Percentiles rank a stretch among this genome's conserved stretches.
Conservation (phyloP, 441 rosid species). For the Syzygium syzygioides region DNA sequence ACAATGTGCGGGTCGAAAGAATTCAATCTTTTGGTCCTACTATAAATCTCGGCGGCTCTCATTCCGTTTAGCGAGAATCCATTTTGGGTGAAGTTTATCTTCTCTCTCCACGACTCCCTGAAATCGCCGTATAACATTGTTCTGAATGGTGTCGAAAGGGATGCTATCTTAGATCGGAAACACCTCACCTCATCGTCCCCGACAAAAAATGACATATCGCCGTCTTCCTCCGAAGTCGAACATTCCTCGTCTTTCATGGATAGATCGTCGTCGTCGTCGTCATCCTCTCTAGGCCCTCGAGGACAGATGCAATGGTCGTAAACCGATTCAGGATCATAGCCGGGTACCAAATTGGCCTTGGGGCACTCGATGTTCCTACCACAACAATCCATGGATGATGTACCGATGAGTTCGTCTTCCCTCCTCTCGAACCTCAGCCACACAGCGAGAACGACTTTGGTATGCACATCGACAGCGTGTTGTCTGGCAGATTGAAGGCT, state of each 20-base stretch:
- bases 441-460: conserved; percentile 69
- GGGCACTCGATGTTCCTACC: conserved; percentile 89
- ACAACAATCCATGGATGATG: conserved; percentile 69
- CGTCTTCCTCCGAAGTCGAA: conserved; percentile 57
- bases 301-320: conserved; percentile 64
- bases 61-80: conserved; percentile 68
- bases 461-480: conserved; percentile 66
- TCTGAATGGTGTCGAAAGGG: conserved; percentile 66
- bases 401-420: conserved; percentile 80
- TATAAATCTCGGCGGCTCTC: conserved; percentile 68
- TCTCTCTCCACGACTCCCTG: conserved; percentile 55
- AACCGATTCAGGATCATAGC: conserved; percentile 63
- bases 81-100: conserved; percentile 59
- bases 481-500: conserved; percentile 68
- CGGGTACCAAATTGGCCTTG: conserved; percentile 56
- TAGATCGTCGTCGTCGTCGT: conserved; percentile 21
- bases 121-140: conserved; percentile 82
- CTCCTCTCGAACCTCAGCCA: conserved; percentile 94
- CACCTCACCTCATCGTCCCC: conserved; percentile 83
- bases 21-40: conserved; percentile 55
- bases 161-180: conserved; percentile 58
- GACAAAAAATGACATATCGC: conserved; percentile 71
- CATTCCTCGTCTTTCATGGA: conserved; percentile 33
- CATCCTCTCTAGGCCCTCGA: conserved; percentile 23
- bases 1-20: conserved; percentile 42